Evolutionary conservation across 352 stramenopile genomes (phyloP).

Genomic region (Achlya hypogyna): DNA sequence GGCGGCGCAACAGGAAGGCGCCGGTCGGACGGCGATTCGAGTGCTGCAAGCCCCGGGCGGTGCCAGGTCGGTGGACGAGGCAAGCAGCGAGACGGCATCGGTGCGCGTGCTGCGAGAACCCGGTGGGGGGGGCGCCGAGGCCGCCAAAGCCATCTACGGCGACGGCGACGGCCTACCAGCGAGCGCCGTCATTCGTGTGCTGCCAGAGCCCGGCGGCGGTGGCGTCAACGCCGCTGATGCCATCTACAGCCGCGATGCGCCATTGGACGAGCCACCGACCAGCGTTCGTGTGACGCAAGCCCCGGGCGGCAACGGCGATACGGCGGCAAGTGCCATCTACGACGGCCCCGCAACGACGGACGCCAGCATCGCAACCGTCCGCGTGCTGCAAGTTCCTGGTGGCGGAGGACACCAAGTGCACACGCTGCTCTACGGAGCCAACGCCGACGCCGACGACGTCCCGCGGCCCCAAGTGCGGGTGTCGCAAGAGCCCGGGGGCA

Average conservation of each 20-base stretch:
- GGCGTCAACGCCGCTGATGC: not conserved
- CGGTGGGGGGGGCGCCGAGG: not conserved
- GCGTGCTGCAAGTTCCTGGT: not conserved
- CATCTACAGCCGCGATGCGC: slow-evolving; percentile 1
- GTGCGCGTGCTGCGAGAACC: slow-evolving; percentile 6
- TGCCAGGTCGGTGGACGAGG: not conserved
- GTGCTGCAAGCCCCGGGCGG: slow-evolving; percentile 11
- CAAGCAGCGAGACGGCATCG: not conserved
- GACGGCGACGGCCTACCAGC: not conserved
- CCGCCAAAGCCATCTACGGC: not conserved
- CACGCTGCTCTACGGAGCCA: not conserved
- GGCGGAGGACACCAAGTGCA: not conserved
- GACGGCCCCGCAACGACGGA: no score
- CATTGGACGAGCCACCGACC: no score
- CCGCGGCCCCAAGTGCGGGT: not conserved
- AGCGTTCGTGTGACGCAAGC: no score
- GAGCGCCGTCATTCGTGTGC: not conserved
- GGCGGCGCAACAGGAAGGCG: no score
- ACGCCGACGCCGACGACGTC: not conserved
- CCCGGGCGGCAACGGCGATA: no score
- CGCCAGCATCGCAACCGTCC: no score
- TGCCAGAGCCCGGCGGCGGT: slow-evolving; percentile 7
- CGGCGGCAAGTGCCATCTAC: no score
- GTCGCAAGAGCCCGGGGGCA: slow-evolving; percentile 3
- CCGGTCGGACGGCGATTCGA: no score